phyloP scores from a whole-genome alignment of 2,329 filamentous ascomycete species.

The Xenoacremonium recifei region DNA sequence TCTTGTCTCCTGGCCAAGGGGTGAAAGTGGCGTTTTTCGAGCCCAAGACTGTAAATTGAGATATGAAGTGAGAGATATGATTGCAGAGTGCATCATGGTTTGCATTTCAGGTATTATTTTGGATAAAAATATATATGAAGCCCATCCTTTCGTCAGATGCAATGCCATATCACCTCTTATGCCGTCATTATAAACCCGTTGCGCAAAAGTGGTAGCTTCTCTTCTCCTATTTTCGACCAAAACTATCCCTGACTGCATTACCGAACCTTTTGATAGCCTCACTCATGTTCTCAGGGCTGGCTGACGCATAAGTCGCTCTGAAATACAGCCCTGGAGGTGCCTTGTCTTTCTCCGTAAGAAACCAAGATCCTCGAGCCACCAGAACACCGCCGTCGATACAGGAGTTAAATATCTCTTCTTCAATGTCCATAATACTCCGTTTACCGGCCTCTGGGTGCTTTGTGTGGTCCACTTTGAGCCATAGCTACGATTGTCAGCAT shows the following conservation, averaged over 20 bases:
- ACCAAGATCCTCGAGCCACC: constrained; percentile 86
- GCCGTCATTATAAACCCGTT: no score
- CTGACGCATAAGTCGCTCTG: constrained; percentile 85
- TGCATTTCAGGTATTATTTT: no score
- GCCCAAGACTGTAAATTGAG: no score
- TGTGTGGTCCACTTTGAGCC: constrained; percentile 67
- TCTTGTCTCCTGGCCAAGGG: constrained; percentile 57
- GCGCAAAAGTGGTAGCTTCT: not conserved
- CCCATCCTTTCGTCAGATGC: no score
- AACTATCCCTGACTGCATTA: constrained; percentile 64
- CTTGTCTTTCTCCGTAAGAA: constrained; percentile 69
- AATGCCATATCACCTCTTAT: no score
- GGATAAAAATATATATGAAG: no score
- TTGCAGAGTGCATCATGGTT: no score
- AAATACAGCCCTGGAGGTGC: constrained; percentile 72
- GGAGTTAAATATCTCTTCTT: constrained; percentile 81
- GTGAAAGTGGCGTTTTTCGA: constrained; percentile 58
- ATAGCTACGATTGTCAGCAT: constrained; percentile 49
- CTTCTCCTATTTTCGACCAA: constrained; percentile 32
- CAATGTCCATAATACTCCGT: constrained; percentile 63
- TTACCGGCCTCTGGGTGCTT: constrained; percentile 60
- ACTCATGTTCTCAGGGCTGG: constrained; percentile 66
- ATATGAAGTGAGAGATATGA: no score
- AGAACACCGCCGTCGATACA: constrained; percentile 77
- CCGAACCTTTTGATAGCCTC: constrained; percentile 76